Base-by-base conservation (phyloP, 352 stramenopile genomes). In the Lagenidium giganteum region DNA sequence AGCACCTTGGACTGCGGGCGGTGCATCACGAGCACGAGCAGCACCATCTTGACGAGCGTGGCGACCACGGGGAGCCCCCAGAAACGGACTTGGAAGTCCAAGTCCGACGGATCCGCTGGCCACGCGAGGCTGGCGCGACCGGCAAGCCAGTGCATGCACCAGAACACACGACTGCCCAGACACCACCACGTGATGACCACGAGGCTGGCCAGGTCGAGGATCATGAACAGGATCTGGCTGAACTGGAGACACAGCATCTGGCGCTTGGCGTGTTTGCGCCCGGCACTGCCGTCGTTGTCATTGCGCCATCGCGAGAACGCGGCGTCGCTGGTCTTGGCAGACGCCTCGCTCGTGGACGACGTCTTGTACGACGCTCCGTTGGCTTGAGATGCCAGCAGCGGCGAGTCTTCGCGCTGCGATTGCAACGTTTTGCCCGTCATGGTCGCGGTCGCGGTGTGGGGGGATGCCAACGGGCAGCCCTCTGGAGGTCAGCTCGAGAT, bases 171-270 rank as follows among this genome's bases (percentile, higher is more conserved):
- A 5, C 45, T 43, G 5, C 73, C 73, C 21, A 89, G 57, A 17
- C 71, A 79, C n/a, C 81, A 54, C 35, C 66, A 57, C 45, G 61
- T 68, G 3, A 87, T 57, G 6, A 51, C 45, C 23, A 90, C 41
- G 14, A 87, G 62, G 51, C 57, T 71, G 33, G 62, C 54, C 43
- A 86, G 44, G 27, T 86, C 73, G 42, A 60, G 55, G 14, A 58
- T 56, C 8, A 86, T 41, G n/a, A 86, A 36, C 14, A 86, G 33
- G 47, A 86, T 63, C 23, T 83, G 64, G 51, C 51, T 82, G 57
- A 86, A 80, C 54, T 86, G 73, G 40, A 86, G 39, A 44, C 73
- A 86, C 40, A 80, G 56, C 55, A 86, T 66, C 41, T 83, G 65
- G 20, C 73, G 73, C 33, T 35, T 34, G 33, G 37, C 51, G n/a